phyloP scores from a whole-genome alignment of 2,329 filamentous ascomycete species.

The Hymenoscyphus fructigenus region DNA sequence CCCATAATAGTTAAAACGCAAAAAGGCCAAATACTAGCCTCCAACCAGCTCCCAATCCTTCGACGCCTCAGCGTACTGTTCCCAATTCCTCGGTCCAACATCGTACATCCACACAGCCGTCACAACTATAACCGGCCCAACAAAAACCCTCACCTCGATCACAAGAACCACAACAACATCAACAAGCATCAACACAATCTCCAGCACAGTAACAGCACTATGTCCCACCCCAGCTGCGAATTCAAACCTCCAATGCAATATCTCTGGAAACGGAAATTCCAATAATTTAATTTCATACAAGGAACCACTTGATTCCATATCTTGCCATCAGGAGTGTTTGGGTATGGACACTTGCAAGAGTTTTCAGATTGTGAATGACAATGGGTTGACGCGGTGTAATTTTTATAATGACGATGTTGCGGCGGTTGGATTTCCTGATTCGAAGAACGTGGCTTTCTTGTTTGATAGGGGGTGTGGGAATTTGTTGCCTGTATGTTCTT shows the following conservation, averaged over 20 bases:
- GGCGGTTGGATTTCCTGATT: too few species aligned
- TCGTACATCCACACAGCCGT: neutral
- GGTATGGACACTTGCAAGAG: neutral
- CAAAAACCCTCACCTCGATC: neutral
- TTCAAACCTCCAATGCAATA: neutral
- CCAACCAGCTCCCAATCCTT: neutral
- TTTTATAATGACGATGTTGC: neutral
- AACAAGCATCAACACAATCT: neutral
- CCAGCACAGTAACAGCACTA: slow-evolving; percentile 2
- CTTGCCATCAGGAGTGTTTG: slow-evolving; percentile 5
- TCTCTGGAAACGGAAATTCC: neutral
- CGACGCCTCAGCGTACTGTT: slow-evolving; percentile 3
- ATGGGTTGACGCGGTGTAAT: slow-evolving; percentile 4
- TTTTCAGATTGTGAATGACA: slow-evolving; percentile 9
- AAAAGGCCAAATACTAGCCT: neutral
- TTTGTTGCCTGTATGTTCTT: neutral
- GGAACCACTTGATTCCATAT: neutral
- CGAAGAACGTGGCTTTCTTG: neutral
- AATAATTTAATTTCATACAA: neutral
- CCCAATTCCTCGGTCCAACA: neutral
- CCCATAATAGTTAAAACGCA: neutral
- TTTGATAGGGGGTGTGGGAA: slow-evolving; percentile 5
- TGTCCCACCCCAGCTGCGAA: neutral
- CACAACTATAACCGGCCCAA: neutral
- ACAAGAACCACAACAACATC: neutral